Base-by-base conservation (phyloP, 129 eudicot genomes). In the Flaveria trinervia region DNA sequence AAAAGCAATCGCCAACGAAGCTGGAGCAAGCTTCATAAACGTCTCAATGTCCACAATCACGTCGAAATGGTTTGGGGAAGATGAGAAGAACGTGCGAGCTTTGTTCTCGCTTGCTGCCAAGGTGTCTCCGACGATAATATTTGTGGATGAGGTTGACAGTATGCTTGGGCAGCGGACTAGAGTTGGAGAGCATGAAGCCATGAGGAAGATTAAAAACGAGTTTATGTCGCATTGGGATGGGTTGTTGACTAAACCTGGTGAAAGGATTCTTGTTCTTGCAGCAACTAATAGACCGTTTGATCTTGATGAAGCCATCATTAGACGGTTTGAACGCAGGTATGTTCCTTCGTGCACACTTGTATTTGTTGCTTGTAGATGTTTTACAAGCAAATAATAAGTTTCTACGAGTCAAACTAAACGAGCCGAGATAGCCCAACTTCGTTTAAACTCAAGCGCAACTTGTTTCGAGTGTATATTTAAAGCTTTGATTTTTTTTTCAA, bases 201-300 rank as follows among this genome's bases (percentile, higher is more conserved):
- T 93, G 98, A 66, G 98, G 61, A 93, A 93, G 75, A 93, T 93
- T 41, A 93, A 90, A 75, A 93, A 93, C 64, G 98, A 93, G 84
- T 93, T 93, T 45, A 93, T 93, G 98, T 86, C 92, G 13, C 96
- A 93, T 73, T 93, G 98, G 98, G 98, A 93, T 77, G 98, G 98
- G 13, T 78, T 93, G 13, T 52, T 93, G 78, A 84, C 96, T 4
- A 93, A 88, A 64, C 79, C 92, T 0, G 95, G 91, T 16, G 94
- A 93, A 77, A 90, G 93, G 9, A 93, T 93, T 80, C 95, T 93
- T 68, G 98, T 93, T 80, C 98, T 93, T 71, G 98, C 98, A 0
- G 98, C 98, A 13, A 93, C 98, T 7, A 93, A 93, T 84, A 86
- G 96, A 65, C 98, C 98, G 4, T 93, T 93, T 57, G 98, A 93